Evolutionary conservation across 164 flowering plant species (phyloP).

Genomic region (Umbilicus rupestris): DNA sequence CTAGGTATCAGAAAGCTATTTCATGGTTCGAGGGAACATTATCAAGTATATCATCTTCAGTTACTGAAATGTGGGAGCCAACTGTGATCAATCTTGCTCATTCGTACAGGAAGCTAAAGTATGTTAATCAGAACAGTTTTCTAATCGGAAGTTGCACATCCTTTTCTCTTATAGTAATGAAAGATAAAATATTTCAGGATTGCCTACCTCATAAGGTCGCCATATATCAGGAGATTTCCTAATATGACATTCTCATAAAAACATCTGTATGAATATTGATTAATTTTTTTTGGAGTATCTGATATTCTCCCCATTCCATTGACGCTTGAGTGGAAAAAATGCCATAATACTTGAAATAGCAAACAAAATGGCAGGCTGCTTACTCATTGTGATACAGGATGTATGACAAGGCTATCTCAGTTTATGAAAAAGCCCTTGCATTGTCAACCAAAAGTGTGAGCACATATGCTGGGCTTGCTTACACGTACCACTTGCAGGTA

Average conservation of each 20-base stretch:
- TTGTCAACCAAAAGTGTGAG: constrained; percentile 83
- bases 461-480: constrained; percentile 95
- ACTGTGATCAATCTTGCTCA: constrained; percentile 95
- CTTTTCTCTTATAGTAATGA: neutral
- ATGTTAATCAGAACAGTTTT: constrained; percentile 13
- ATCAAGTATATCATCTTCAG: constrained; percentile 51
- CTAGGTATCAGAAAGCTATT: constrained; percentile 78
- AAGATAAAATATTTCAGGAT: neutral
- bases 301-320: neutral
- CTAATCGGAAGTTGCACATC: neutral
- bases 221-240: neutral
- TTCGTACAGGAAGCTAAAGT: constrained; percentile 77
- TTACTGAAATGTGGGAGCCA: constrained; percentile 92
- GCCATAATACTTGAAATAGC: neutral
- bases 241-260: neutral
- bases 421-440: constrained; percentile 86
- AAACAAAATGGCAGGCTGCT: neutral
- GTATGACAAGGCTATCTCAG: constrained; percentile 69
- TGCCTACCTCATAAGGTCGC: neutral
- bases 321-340: neutral
- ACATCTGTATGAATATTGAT: too few relatives aligned
- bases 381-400: constrained; percentile 32
- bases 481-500: constrained; percentile 94
- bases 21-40: constrained; percentile 89
- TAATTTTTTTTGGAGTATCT: too few relatives aligned